Evolutionary conservation across 2,329 filamentous ascomycete species (phyloP).

Genomic region (Magnaporthales sp.): DNA sequence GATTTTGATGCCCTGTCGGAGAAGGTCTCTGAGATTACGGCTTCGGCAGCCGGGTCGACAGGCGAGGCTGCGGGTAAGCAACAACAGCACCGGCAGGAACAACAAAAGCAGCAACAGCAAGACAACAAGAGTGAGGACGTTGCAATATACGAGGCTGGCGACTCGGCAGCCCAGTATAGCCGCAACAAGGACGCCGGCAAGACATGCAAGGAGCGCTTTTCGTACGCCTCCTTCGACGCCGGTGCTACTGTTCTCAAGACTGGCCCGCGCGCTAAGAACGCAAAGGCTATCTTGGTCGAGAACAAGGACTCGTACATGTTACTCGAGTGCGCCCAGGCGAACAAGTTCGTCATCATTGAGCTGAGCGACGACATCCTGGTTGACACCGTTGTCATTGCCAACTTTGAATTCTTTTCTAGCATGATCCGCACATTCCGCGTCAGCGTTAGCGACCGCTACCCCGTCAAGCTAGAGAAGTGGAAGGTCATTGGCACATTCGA

Average conservation of each 20-base stretch:
- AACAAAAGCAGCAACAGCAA: constrained; percentile 6
- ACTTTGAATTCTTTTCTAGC: constrained; percentile 98
- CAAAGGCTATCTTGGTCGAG: constrained; percentile 83
- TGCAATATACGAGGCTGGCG: constrained; percentile 36
- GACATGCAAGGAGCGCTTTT: constrained; percentile 96
- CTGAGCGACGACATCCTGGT: constrained; percentile 80
- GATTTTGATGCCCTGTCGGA: constrained; percentile 43
- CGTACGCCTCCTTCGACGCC: constrained; percentile 95
- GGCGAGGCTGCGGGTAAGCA: constrained; percentile 5
- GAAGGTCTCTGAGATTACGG: constrained; percentile 32
- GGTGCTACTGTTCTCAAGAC: constrained; percentile 90
- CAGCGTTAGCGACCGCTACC: constrained; percentile 90
- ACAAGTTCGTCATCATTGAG: constrained; percentile 93
- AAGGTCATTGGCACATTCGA: constrained; percentile 81
- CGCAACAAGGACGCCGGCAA: constrained; percentile 90
- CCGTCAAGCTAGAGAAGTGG: constrained; percentile 88
- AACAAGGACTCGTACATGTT: constrained; percentile 99
- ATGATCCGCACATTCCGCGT: constrained; percentile 88
- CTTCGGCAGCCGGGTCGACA: constrained; percentile 19
- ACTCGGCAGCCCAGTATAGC: constrained; percentile 43
- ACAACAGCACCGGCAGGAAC: constrained; percentile 9
- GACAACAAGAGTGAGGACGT: constrained; percentile 28
- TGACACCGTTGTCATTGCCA: constrained; percentile 93
- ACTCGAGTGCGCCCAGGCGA: constrained; percentile 74
- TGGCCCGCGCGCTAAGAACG: constrained; percentile 76